A percentile compares a stretch with the other conserved stretches of the same genome.
These are phyloP conservation scores for Leccinellum rugosiceps DNA, from an alignment of 768 basidiomycete species.

Conservation along the genomic window DNA sequence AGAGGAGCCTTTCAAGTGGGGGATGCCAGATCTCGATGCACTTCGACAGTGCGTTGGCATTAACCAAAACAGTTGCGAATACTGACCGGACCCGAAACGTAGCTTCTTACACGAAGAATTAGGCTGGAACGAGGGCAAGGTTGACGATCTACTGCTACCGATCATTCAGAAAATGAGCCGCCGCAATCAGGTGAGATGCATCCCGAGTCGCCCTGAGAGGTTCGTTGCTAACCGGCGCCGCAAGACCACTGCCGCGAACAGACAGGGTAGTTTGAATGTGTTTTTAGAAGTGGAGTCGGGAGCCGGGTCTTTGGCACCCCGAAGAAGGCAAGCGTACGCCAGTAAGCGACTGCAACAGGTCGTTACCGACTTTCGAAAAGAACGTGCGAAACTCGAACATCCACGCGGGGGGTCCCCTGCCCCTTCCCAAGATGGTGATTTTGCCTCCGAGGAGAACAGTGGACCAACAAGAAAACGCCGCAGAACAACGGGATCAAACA, in stretches of 20 bases:
- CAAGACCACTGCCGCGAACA: conserved; percentile 63
- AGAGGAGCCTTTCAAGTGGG: conserved; percentile 96
- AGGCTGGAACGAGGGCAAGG: conserved; percentile 77
- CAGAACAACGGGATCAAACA: conserved; percentile 17
- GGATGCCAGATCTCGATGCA: conserved; percentile 91
- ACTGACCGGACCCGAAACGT: conserved; percentile 11
- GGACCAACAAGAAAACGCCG: conserved; percentile 33
- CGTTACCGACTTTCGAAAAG: conserved; percentile 73
- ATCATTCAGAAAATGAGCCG: conserved; percentile 88
- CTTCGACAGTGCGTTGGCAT: conserved; percentile 64
- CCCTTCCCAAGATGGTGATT: conserved; percentile 27
- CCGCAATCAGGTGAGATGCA: conserved; percentile 61
- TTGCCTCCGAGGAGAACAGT: conserved; percentile 24
- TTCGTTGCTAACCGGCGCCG: neutral
- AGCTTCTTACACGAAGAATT: conserved; percentile 78
- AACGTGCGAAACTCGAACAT: conserved; percentile 24
- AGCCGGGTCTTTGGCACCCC: conserved; percentile 68
- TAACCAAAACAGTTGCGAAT: neutral
- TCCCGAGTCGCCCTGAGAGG: neutral
- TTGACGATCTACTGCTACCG: conserved; percentile 87
- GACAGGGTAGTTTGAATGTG: conserved; percentile 70
- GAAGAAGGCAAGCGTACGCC: conserved; percentile 76
- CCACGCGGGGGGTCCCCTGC: conserved; percentile 12
- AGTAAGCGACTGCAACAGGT: conserved; percentile 87
- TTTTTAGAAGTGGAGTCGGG: conserved; percentile 74